Evolutionary conservation across 73 alveolate genomes (phyloP).

Genomic region (Vitrella brassicaformis): DNA sequence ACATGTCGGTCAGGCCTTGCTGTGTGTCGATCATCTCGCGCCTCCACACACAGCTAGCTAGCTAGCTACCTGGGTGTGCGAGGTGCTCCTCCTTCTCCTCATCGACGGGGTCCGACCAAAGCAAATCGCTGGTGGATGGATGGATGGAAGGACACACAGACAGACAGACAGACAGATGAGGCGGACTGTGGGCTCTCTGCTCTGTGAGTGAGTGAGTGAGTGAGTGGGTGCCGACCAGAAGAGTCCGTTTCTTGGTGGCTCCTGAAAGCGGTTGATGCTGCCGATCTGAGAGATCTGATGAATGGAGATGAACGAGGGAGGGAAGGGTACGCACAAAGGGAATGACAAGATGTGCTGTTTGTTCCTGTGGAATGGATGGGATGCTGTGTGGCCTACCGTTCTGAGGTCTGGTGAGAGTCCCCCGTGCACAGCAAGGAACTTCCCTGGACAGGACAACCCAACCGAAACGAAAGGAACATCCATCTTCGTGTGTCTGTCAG

Average conservation of each 20-base stretch:
- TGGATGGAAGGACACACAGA: neutral
- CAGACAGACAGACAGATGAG: too few species aligned
- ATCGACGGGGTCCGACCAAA: conserved; percentile 69
- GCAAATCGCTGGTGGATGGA: conserved; percentile 37
- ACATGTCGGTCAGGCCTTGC: too few species aligned
- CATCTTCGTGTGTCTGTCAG: too few species aligned
- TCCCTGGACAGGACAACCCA: conserved; percentile 14
- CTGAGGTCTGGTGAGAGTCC: conserved; percentile 78
- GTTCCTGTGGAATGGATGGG: too few species aligned
- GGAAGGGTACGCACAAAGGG: neutral
- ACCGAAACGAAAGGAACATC: too few species aligned
- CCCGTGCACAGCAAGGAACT: conserved; percentile 69
- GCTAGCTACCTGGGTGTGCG: neutral
- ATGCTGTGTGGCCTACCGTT: too few species aligned
- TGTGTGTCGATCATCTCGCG: too few species aligned
- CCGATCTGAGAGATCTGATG: conserved; percentile 16
- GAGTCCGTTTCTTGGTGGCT: conserved; percentile 67
- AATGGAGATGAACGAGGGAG: neutral
- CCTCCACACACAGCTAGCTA: neutral
- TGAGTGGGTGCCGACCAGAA: conserved; percentile 39
- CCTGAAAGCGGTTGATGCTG: conserved; percentile 48
- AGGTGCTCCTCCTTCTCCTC: conserved; percentile 36
- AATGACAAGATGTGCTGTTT: too few species aligned
- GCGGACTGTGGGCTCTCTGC: too few species aligned
- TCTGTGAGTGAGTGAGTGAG: too few species aligned